Base-by-base conservation (phyloP, 2,329 filamentous ascomycete species). In the Aspergillus sp. region DNA sequence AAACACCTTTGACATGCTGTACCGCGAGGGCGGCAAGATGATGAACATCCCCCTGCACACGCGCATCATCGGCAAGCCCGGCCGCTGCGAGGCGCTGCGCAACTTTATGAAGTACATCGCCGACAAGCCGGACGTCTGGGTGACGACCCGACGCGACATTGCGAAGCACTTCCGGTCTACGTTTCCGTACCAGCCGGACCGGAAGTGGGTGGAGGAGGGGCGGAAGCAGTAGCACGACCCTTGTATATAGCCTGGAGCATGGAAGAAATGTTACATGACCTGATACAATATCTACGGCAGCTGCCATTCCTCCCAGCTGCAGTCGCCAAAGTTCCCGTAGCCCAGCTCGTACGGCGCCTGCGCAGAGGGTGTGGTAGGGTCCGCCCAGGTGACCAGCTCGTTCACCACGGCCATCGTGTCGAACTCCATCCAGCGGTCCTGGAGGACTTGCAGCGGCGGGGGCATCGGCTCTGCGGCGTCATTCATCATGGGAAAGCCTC, bases 21-120 rank as follows among this genome's bases (percentile, higher is more conserved):
- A 81, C 52, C 77, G 77, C 25, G 79, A 82, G 55, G 79, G 78
- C 1, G 63, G 71, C 47, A 81, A 80, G 67, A 83, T 83, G 80
- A 83, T 83, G 80, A 82, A 80, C 0, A 74, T 83, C 20, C 78
- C 76, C 1, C 61, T 82, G 21, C 80, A 82, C 61, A 81, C 78
- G 56, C 72, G 79, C 5, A 79, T 80, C 49, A 76, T 79, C 32
- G 81, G 80, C 1, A 74, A 78, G 31, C 80, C 80, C 0, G 81
- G 78, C 3, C 69, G 81, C 1, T 78, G 78, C 54, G 73, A 70
- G 43, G 81, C 80, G 1, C 59, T 84, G 38, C 50, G 71, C n/a
- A 72, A 52, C 4, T 52, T 52, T 13, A 52, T 52, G 50, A 31
- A 34, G 9, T 52, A 52, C 20, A 14, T 52, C 68, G 64, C 64